Percentiles rank a stretch among this genome's conserved stretches.
Conservation (phyloP, 768 basidiomycete species). For the Lactifluus subvellereus region DNA sequence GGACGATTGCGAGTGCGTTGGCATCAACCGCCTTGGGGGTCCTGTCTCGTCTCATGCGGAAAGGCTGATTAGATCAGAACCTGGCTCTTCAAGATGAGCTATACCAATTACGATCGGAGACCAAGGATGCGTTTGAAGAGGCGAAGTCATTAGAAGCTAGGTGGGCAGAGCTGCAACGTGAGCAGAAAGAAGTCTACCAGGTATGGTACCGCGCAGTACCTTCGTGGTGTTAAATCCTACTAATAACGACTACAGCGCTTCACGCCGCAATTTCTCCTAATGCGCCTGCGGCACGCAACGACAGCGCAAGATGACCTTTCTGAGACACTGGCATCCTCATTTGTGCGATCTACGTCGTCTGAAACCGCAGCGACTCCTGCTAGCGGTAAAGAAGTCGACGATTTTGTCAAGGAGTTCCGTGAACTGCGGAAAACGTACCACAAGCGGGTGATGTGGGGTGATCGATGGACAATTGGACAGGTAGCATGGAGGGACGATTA, state of each 20-base stretch:
- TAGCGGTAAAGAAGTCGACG: conserved; percentile 60
- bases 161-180: conserved; percentile 84
- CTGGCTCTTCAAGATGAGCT: conserved; percentile 69
- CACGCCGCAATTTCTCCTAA: conserved; percentile 79
- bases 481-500: conserved; percentile 79
- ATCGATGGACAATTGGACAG: conserved; percentile 79
- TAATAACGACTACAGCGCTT: conserved; percentile 50
- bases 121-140: conserved; percentile 82
- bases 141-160: conserved; percentile 74
- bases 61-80: conserved; percentile 53
- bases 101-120: conserved; percentile 71
- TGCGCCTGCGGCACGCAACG: conserved; percentile 82
- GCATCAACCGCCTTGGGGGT: background rate
- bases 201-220: conserved; percentile 34
- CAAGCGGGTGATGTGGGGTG: conserved; percentile 86
- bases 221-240: background rate
- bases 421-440: conserved; percentile 87
- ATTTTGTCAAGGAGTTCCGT: conserved; percentile 84
- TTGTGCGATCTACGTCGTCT: conserved; percentile 51
- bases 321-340: conserved; percentile 76
- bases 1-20: conserved; percentile 74
- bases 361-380: conserved; percentile 18
- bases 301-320: conserved; percentile 88
- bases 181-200: conserved; percentile 86
- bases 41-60: conserved; percentile 14